A percentile compares a stretch with the other conserved stretches of the same genome.
These are phyloP conservation scores for Sphaerulina populicola DNA, from an alignment of 2,329 filamentous ascomycete species.

Conservation along the genomic window DNA sequence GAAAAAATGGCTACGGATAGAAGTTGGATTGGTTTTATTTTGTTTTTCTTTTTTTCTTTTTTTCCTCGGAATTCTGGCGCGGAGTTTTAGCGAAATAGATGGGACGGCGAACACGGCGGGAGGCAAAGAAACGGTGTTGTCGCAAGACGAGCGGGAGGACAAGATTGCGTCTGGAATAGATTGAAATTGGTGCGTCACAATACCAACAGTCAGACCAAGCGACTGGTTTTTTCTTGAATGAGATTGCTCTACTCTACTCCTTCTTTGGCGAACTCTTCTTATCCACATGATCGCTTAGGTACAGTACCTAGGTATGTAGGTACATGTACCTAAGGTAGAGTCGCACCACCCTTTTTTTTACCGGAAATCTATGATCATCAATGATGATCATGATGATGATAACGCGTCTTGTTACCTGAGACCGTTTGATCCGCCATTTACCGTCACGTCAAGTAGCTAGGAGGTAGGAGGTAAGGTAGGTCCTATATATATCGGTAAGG, in stretches of 20 bases:
- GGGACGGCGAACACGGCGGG: slow-evolving; percentile 20
- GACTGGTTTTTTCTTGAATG: neutral
- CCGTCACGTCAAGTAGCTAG: too few species aligned
- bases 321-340: neutral
- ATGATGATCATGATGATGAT: too few species aligned
- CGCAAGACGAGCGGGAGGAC: slow-evolving; percentile 21
- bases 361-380: too few species aligned
- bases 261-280: neutral
- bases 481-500: too few species aligned
- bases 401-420: too few species aligned
- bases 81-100: slow-evolving; percentile 28
- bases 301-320: too few species aligned
- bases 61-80: slow-evolving; percentile 8
- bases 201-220: slow-evolving; percentile 11
- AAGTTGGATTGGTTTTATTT: slow-evolving; percentile 3
- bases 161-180: slow-evolving; percentile 1
- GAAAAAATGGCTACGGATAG: slow-evolving; percentile 2
- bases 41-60: too few species aligned
- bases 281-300: neutral
- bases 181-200: slow-evolving; percentile 10
- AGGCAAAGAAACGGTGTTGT: slow-evolving; percentile 12
- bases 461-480: too few species aligned
- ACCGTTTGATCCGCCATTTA: too few species aligned
- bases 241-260: slow-evolving; percentile 7
- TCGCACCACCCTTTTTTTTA: too few species aligned